Base-by-base conservation (phyloP, 139 green algal species). In the Picochlorum sp. region DNA sequence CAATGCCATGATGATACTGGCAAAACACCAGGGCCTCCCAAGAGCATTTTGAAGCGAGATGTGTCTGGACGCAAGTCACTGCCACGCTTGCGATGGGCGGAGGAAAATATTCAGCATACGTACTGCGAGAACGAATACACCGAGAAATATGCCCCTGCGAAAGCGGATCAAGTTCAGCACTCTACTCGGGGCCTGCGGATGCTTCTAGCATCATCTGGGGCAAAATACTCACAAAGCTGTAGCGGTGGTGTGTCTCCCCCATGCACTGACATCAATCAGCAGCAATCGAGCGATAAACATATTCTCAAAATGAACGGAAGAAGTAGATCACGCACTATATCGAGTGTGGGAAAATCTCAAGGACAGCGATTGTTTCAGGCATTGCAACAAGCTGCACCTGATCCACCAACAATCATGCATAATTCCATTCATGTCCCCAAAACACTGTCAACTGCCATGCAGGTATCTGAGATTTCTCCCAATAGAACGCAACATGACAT, bases 31-130 rank as follows among this genome's bases (percentile, higher is more conserved):
- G 28, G 28, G 28, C 28, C 28, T 30, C 28, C 64, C 6, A 58
- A 67, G 3, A 67, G 68, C 68, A 74, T 74, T 31, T 30, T 74
- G 11, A 74, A 74, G 44, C 45, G 65, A 45, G 30, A 24, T 45
- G 4, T 50, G n/a, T 26, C 47, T 54, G n/a, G 47, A 24, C 18
- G 47, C 1, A 20, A 18, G 58, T 28, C 13, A 0, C 18, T 10
- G 9, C 13, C 58, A 28, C 21, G n/a, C 4, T 21, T 54, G 47
- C 47, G 47, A 26, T 54, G 47, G 47, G 47, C 47, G 0, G 47
- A 54, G 15, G 47, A 54, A 54, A 54, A 54, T 54, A 21, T 54
- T 20, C 18, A 54, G n/a, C 47, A 54, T 54, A 20, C 16, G 5
- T 54, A 54, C 47, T 41, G 34, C 34, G 34, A 41, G 34, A 41